Base-by-base conservation (phyloP, 768 basidiomycete species). In the Pleurotus sapidus region DNA sequence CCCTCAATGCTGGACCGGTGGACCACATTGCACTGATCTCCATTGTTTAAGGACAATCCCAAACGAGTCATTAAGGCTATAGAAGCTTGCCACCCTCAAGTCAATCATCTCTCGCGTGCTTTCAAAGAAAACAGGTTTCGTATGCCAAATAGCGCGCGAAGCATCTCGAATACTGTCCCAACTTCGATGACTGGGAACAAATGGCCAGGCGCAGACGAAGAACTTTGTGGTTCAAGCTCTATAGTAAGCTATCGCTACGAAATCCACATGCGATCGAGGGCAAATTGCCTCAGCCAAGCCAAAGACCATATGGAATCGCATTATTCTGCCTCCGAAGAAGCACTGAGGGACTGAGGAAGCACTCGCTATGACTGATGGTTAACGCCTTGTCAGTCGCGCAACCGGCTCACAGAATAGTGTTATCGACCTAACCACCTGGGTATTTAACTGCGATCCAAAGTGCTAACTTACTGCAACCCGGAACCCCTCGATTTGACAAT, bases 251-350 rank as follows among this genome's bases (percentile, higher is more conserved):
- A 48, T 42, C 46, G 34, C 46, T 51, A 23, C 40, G n/a, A 56
- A 42, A n/a, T 18, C 48, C 47, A 47, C 39, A 23, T 43, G 57
- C 50, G 30, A 38, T 55, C 43, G 37, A 51, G 30, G 49, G 49
- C 49, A 51, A 51, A 51, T 51, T 51, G 49, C 49, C 49, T 37
- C 49, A 51, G 49, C 49, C 49, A 51, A 51, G 49, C 23, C 25
- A 34, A 34, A 25, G 27, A 17, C 30, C 49, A 23, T 25, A 23
- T 25, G 23, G 49, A 30, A 37, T 34, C 11, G 9, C 30, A 34
- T 12, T 17, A 25, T 17, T 37, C 51, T 39, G 39, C 51, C 42
- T 40, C 14, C 23, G 38, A 25, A 54, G 49, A 54, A 54, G 38
- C 51, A 54, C n/a, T 27, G 23, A 20, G 14, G 17, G 40, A 20